Evolutionary conservation across 257 asterid genomes (phyloP).

Genomic region (Solanum rostratum): DNA sequence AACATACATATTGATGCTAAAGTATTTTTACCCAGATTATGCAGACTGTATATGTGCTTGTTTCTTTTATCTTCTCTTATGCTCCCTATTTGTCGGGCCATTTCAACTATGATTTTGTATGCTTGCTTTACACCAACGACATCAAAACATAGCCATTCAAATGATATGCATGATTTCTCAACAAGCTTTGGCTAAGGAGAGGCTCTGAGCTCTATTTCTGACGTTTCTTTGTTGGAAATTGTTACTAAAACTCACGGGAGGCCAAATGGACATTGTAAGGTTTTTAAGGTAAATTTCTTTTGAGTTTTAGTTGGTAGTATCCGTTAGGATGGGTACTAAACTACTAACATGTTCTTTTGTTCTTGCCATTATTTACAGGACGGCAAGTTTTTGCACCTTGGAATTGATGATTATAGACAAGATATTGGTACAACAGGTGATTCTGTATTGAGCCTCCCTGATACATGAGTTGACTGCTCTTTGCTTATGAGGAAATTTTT

Average conservation of each 20-base stretch:
- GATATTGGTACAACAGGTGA: no score
- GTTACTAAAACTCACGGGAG: slow-evolving; percentile 69
- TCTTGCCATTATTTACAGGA: slow-evolving; percentile 32
- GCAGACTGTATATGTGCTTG: not conserved
- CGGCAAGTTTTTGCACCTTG: slow-evolving; percentile 39
- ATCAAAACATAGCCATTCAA: slow-evolving; percentile 42
- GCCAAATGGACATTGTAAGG: slow-evolving; percentile 88
- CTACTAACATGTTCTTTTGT: not conserved
- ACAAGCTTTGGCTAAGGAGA: slow-evolving; percentile 67
- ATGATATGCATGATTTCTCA: slow-evolving; percentile 19
- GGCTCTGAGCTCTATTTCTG: slow-evolving; percentile 79
- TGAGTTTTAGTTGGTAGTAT: not conserved
- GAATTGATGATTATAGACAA: no score
- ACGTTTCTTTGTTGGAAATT: slow-evolving; percentile 71
- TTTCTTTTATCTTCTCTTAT: not conserved
- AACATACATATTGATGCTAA: not conserved
- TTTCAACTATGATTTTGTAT: not conserved
- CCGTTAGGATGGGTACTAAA: not conserved
- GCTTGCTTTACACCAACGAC: slow-evolving; percentile 44
- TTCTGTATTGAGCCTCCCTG: no score
- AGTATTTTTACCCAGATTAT: not conserved
- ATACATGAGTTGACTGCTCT: no score
- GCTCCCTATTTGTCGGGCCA: slow-evolving; percentile 1
- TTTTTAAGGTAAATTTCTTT: slow-evolving; percentile 51
- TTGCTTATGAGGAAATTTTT: no score